A percentile compares a stretch with the other conserved stretches of the same genome.
Conservation (phyloP, 1,284 basidiomycete species). For the Neolentinus lepideus region DNA sequence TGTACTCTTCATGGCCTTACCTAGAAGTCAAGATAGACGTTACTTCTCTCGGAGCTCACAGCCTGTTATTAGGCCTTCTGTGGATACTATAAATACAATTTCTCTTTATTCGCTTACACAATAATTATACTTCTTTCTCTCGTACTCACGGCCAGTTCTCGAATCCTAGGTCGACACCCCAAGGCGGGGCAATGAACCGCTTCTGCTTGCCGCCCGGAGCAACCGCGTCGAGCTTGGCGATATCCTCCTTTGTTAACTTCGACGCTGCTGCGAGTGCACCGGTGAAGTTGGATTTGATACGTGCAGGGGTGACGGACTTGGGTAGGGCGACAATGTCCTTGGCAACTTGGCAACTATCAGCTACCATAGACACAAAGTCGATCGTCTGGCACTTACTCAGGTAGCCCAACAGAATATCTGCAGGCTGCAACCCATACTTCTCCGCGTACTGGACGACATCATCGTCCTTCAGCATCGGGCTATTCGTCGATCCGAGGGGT, state of each 20-base stretch:
- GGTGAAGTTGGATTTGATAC: constrained; percentile 66
- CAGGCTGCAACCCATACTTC: constrained; percentile 49
- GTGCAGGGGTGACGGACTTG: constrained; percentile 69
- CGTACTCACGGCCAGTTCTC: constrained; percentile 47
- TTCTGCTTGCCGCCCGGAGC: constrained; percentile 69
- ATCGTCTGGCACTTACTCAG: constrained; percentile 46
- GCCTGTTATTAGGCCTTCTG: background rate
- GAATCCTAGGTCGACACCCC: constrained; percentile 67
- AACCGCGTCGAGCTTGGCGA: constrained; percentile 56
- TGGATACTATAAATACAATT: background rate
- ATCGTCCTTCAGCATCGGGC: constrained; percentile 66
- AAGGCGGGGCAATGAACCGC: constrained; percentile 59
- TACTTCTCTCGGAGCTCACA: background rate
- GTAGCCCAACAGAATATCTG: constrained; percentile 67
- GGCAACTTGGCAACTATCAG: constrained; percentile 34
- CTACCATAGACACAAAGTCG: constrained; percentile 11
- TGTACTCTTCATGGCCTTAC: too few relatives aligned
- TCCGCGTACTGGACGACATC: constrained; percentile 57
- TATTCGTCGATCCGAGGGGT: constrained; percentile 71
- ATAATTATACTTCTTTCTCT: background rate
- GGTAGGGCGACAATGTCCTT: constrained; percentile 65
- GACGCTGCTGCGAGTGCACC: constrained; percentile 41
- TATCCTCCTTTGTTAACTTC: constrained; percentile 51
- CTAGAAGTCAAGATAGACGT: background rate
- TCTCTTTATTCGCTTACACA: background rate